Percentiles rank a stretch among this genome's conserved stretches.
These are phyloP conservation scores for Cucumis cinereus DNA, from an alignment of 306 rosid genomes.

Conservation along the genomic window DNA sequence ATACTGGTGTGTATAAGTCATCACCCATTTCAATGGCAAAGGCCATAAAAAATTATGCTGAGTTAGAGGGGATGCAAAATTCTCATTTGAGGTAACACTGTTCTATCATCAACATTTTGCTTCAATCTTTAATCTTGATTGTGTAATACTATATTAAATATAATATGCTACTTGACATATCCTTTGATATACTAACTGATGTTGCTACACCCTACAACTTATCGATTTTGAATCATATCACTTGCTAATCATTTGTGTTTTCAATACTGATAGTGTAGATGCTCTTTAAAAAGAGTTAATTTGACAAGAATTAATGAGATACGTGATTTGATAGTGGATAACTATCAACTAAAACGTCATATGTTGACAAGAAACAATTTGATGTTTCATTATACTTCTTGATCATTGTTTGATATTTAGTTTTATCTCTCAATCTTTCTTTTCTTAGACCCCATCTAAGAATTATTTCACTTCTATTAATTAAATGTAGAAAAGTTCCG, in stretches of 20 bases:
- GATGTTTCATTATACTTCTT: no score
- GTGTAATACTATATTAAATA: neutral
- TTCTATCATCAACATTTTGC: neutral
- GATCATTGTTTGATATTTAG: no score
- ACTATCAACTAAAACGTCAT: no score
- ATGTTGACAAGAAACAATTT: no score
- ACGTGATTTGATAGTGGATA: no score
- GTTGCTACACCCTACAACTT: neutral
- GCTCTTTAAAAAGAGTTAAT: neutral
- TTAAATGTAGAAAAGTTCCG: neutral
- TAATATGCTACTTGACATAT: neutral
- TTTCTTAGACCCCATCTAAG: neutral
- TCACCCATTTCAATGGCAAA: conserved; percentile 72
- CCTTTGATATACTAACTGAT: neutral
- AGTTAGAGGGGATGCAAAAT: conserved; percentile 74
- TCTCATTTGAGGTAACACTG: conserved; percentile 65
- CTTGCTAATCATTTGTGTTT: neutral
- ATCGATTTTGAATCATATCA: neutral
- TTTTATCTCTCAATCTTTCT: neutral
- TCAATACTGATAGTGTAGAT: neutral
- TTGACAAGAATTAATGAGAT: no score
- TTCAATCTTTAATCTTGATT: neutral
- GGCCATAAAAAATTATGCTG: conserved; percentile 74
- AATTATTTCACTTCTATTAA: neutral
- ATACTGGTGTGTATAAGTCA: conserved; percentile 33